Percentiles rank a stretch among this genome's conserved stretches.
phyloP scores from a whole-genome alignment of 1,284 basidiomycete genomes.

The Ustilago nuda region DNA sequence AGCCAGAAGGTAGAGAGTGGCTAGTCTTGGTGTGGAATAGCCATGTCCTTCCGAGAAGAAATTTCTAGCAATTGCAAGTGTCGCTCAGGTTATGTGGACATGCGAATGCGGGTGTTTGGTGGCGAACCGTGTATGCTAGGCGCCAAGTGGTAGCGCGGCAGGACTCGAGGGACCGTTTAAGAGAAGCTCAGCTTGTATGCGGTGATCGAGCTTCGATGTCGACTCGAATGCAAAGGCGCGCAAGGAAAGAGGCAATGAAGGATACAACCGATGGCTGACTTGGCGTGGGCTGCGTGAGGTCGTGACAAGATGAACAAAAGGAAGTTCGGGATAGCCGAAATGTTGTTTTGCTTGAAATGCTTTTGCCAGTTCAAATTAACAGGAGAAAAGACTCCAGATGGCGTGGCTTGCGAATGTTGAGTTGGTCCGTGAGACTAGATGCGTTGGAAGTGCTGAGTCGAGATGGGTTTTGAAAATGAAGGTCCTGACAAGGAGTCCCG shows the following conservation, averaged over 20 bases:
- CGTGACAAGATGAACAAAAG: neutral
- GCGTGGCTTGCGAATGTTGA: neutral
- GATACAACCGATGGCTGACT: neutral
- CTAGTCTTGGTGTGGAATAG: neutral
- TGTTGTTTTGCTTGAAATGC: constrained; percentile 1
- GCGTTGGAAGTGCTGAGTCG: neutral
- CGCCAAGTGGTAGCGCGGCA: neutral
- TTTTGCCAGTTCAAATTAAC: neutral
- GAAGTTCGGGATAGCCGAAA: constrained; percentile 5
- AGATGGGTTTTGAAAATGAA: constrained; percentile 10
- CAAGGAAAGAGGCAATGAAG: neutral
- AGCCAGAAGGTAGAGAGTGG: neutral
- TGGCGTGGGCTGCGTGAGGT: neutral
- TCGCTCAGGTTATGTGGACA: neutral
- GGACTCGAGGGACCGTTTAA: neutral
- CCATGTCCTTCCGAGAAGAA: neutral
- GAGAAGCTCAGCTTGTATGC: neutral
- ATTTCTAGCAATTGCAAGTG: neutral
- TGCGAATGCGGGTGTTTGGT: neutral
- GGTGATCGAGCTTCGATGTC: neutral
- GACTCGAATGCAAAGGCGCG: neutral
- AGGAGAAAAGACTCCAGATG: neutral
- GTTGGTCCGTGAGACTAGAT: neutral
- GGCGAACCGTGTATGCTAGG: neutral
- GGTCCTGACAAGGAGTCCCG: constrained; percentile 4